Base-by-base conservation (phyloP, 805 yeast species). In the Vanderwaltozyma yarrowii region DNA sequence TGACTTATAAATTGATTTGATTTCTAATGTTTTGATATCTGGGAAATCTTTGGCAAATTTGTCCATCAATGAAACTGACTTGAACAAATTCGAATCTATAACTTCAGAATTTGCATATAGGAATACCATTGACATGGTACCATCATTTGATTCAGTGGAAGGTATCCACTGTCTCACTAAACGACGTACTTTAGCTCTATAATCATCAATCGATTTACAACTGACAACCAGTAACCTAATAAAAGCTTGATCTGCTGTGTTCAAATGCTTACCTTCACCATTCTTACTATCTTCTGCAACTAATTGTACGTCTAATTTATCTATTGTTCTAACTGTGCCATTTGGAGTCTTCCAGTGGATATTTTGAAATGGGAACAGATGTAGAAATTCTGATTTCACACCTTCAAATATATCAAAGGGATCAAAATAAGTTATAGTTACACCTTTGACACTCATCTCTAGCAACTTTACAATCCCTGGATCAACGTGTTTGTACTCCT, bases 161-260 rank as follows among this genome's bases (percentile, higher is more conserved):
- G 64, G 57, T 13, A 83, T 64, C 97, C 98, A 92, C 46, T 81
- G 92, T 34, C 69, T 71, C 17, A 88, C 74, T 46, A 86, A 64
- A 1, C 94, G 95, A 29, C 98, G 71, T 1, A 82, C 86, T 50
- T 80, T 83, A 0, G 80, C 58, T 42, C 94, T 67, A 57, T 89
- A 89, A 1, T 74, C 74, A 13, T 89, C 97, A 15, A 80, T 56
- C 32, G 73, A 74, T 5, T 74, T 76, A 42, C 80, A 73, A 39
- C 71, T 71, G 7, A 89, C 68, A 39, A 88, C 72, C 65, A 89
- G 77, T 16, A 87, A 52, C 45, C 80, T 70, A 33, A 83, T 63
- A 46, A 80, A 76, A 1, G 82, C 76, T 5, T 27, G 30, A 18
- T 34, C 24, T 2, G 31, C 11, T 2, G 26, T 11, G 23, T 32